These are phyloP conservation scores for Chaetomiaceae sp. DNA, from an alignment of 2,329 filamentous ascomycete genomes.

Conservation along the genomic window DNA sequence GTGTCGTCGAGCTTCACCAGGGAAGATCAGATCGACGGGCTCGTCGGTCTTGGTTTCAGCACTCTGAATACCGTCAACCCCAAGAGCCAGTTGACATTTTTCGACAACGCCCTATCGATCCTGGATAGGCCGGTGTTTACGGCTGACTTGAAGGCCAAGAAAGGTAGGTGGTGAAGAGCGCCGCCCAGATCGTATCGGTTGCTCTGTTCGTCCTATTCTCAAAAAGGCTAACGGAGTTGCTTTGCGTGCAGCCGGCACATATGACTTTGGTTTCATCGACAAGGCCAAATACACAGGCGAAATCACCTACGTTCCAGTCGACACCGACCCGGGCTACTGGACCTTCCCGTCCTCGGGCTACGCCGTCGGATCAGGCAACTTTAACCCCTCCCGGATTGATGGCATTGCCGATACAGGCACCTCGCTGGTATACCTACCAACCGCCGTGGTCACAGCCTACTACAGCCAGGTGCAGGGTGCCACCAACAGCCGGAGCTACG, in stretches of 20 bases:
- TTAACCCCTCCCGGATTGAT: constrained; percentile 32
- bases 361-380: constrained; percentile 34
- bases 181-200: no score
- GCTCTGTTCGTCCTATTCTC: neutral
- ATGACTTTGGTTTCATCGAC: constrained; percentile 50
- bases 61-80: constrained; percentile 43
- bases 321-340: constrained; percentile 60
- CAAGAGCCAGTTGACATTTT: constrained; percentile 40
- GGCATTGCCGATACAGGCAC: constrained; percentile 58
- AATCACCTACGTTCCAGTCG: constrained; percentile 54
- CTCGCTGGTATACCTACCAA: constrained; percentile 49
- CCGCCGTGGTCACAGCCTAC: constrained; percentile 46
- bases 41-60: constrained; percentile 44
- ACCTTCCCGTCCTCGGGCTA: constrained; percentile 45
- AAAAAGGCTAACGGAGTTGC: neutral
- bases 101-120: constrained; percentile 32
- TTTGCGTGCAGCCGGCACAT: constrained; percentile 29
- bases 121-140: constrained; percentile 33
- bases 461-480: constrained; percentile 47
- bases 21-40: constrained; percentile 39
- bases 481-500: constrained; percentile 32
- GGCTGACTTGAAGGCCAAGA: constrained; percentile 32
- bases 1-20: constrained; percentile 42
- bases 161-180: constrained; percentile 26
- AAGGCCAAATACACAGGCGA: constrained; percentile 51